Evolutionary conservation across 2,329 filamentous ascomycete genomes (phyloP).

Genomic region (Dothiorella sarmentorum): DNA sequence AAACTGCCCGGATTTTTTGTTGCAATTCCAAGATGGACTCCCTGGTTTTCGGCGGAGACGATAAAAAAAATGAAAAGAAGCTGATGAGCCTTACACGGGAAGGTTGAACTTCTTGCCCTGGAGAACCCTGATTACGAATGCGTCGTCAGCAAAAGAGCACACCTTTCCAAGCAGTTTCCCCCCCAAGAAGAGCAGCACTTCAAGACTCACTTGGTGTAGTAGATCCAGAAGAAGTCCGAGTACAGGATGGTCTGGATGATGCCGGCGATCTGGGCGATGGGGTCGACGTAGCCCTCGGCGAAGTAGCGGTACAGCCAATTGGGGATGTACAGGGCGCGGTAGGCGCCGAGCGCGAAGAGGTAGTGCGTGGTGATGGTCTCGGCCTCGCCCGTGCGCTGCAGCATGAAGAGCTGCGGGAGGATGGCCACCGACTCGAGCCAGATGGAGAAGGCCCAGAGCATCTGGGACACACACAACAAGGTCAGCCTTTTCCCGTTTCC

Average conservation of each 20-base stretch:
- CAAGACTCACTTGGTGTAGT: constrained; percentile 87
- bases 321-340: constrained; percentile 93
- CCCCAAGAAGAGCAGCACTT: no score
- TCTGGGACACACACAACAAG: constrained; percentile 48
- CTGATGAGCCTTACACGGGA: constrained; percentile 40
- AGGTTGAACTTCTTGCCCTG: constrained; percentile 55
- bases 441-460: constrained; percentile 96
- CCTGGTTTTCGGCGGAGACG: no score
- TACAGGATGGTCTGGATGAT: constrained; percentile 92
- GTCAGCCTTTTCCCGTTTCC: constrained; percentile 19
- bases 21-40: no score
- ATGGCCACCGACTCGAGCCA: constrained; percentile 98
- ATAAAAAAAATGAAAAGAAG: background rate
- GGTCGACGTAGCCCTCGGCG: constrained; percentile 75
- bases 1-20: no score
- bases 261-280: constrained; percentile 83
- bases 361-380: constrained; percentile 99
- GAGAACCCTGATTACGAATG: constrained; percentile 42
- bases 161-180: no score
- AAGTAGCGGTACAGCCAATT: constrained; percentile 97
- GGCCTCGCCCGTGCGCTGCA: constrained; percentile 94
- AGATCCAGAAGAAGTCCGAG: constrained; percentile 99
- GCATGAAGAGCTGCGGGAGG: constrained; percentile 94
- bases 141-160: background rate
- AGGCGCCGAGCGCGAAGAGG: constrained; percentile 85